Evolutionary conservation across 2,329 filamentous ascomycete genomes (phyloP), one percentile per base, ranked within the genome.

Genomic region (Pyrenochaeta sp.): DNA sequence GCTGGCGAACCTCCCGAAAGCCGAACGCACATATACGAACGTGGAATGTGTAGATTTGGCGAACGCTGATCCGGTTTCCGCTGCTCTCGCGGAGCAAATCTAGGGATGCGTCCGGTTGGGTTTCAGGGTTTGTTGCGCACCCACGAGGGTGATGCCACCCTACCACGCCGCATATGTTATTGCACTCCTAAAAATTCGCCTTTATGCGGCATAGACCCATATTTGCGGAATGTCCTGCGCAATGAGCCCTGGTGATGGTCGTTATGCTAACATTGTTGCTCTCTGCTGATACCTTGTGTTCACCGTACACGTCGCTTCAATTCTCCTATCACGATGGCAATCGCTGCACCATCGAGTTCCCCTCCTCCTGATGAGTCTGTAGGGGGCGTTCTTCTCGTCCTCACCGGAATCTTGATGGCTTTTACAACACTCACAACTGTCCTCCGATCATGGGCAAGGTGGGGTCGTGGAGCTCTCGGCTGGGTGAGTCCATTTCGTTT

Each of bases 371-470:
- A 74, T 27, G 58, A 55, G 52, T 58, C 24, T 50, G 54, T 61
- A 64, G 77, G 75, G 1, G 72, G 74, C 24, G 54, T 67, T 2
- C 59, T 80, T 7, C 48, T 79, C 3, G 68, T 66, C 22, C 51
- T 79, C 12, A 77, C 77, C 8, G 68, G 68, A 24, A 61, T 69
- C n/a, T 66, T 79, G 45, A 68, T 77, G 19, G 56, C 64, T 28
- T 65, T 79, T 27, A 69, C 73, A 42, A 56, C 77, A 56, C 51
- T 72, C 58, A 76, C 76, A 3, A 77, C 75, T 13, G 43, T 52
- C 19, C 52, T 79, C 6, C 71, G 77, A 30, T 52, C 76, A 8
- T 77, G 68, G 58, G 75, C 76, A 7, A 67, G 77, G 7, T 65
- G 58, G 12, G 55, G 57, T 19, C 66, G 72, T n/a, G 69, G 66